Conservation (phyloP, 1,284 basidiomycete species). For the Ceratobasidium sp. region DNA sequence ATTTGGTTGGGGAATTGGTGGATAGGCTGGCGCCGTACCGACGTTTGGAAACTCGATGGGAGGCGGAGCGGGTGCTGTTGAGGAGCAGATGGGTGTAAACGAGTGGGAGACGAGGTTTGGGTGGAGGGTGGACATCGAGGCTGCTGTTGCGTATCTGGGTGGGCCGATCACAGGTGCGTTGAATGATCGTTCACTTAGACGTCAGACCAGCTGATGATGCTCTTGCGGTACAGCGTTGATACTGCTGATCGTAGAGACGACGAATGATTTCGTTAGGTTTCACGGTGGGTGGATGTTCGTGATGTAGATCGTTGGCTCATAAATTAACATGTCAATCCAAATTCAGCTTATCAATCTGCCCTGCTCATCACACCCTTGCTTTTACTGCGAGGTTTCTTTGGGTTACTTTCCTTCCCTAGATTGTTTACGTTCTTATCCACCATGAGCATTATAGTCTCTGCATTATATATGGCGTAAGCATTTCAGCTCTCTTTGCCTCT, state of each 20-base stretch:
- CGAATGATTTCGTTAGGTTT: conserved; percentile 84
- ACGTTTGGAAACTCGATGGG: conserved; percentile 67
- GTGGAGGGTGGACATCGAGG: conserved; percentile 77
- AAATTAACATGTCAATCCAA: not conserved
- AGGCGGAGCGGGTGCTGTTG: conserved; percentile 56
- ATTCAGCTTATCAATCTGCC: conserved; percentile 81
- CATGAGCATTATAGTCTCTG: conserved; percentile 60
- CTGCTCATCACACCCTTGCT: conserved; percentile 76
- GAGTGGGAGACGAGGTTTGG: conserved; percentile 81
- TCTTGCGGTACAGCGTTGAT: conserved; percentile 65
- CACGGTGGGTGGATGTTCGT: conserved; percentile 67
- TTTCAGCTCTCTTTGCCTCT: conserved; percentile 15
- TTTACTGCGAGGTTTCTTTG: conserved; percentile 70
- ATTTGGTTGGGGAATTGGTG: not conserved
- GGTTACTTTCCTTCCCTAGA: conserved; percentile 63
- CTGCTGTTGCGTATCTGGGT: conserved; percentile 75
- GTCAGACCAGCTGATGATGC: not conserved
- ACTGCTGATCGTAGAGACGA: conserved; percentile 80
- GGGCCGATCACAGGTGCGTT: conserved; percentile 80
- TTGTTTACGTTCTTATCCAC: conserved; percentile 65
- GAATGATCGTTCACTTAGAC: not conserved
- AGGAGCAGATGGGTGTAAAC: conserved; percentile 66
- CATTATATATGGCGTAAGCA: conserved; percentile 71
- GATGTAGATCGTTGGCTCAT: not conserved
- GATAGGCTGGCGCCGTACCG: conserved; percentile 68